A percentile compares a stretch with the other conserved stretches of the same genome.
phyloP scores from a whole-genome alignment of 164 flowering plant genomes.

The Santalum album region DNA sequence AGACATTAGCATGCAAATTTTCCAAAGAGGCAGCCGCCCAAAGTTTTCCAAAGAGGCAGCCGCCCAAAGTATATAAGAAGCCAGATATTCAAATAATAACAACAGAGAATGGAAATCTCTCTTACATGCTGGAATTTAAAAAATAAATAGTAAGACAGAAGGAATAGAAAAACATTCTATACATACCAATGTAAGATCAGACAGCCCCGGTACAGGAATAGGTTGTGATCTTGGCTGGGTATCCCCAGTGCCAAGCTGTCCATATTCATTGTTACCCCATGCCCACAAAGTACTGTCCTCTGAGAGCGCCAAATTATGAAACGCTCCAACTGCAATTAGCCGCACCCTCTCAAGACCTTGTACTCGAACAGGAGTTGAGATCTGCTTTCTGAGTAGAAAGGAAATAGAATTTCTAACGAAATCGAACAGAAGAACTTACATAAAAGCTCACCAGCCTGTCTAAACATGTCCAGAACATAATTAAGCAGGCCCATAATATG shows the following conservation, averaged over 20 bases:
- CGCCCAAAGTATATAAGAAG: too few relatives aligned
- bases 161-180: neutral
- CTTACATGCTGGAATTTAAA: neutral
- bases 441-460: too few relatives aligned
- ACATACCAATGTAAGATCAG: constrained; percentile 79
- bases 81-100: too few relatives aligned
- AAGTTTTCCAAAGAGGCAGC: too few relatives aligned
- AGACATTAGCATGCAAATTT: too few relatives aligned
- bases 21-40: too few relatives aligned
- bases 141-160: neutral
- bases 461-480: too few relatives aligned
- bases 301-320: constrained; percentile 91
- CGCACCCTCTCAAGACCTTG: constrained; percentile 92
- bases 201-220: constrained; percentile 75
- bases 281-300: constrained; percentile 89
- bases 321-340: constrained; percentile 93
- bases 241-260: constrained; percentile 99
- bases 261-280: constrained; percentile 99
- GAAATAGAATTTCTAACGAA: neutral
- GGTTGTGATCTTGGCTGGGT: constrained; percentile 99
- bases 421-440: too few relatives aligned
- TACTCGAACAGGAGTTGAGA: constrained; percentile 86
- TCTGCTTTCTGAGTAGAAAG: constrained; percentile 60
- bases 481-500: too few relatives aligned
- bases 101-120: too few relatives aligned